A percentile compares a stretch with the other conserved stretches of the same genome.
Conservation (phyloP, 306 rosid genomes). For the Pyrus bretschneideri region DNA sequence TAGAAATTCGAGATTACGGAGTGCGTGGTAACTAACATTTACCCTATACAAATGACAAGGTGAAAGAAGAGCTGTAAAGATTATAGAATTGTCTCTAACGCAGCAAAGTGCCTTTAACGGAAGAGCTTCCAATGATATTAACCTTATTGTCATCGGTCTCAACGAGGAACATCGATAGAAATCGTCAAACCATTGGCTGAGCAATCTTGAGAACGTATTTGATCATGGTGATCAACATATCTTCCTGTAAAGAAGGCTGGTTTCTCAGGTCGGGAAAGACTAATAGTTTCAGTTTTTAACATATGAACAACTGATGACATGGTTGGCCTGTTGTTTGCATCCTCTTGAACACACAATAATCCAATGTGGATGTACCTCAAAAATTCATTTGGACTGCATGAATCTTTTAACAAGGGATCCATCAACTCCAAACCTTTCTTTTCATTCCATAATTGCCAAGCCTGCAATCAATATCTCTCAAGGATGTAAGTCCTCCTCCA, state of each 20-base stretch:
- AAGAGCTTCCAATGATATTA: neutral
- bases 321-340: constrained; percentile 21
- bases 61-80: too few relatives aligned
- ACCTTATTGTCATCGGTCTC: neutral
- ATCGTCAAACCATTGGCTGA: constrained; percentile 22
- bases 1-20: too few relatives aligned
- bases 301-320: constrained; percentile 17
- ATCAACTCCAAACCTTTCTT: constrained; percentile 15
- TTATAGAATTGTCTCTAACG: too few relatives aligned
- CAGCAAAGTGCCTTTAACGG: too few relatives aligned
- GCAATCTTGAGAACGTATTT: neutral
- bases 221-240: neutral
- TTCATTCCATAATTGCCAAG: constrained; percentile 47
- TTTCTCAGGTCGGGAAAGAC: constrained; percentile 1
- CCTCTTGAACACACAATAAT: constrained; percentile 28
- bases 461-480: constrained; percentile 13
- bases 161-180: constrained; percentile 1
- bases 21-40: too few relatives aligned
- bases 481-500: neutral
- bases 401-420: constrained; percentile 8
- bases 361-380: constrained; percentile 15
- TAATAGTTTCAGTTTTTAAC: constrained; percentile 9
- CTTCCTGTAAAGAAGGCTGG: constrained; percentile 2
- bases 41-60: too few relatives aligned
- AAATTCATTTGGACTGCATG: constrained; percentile 3